Base-by-base conservation (phyloP, 768 basidiomycete genomes). In the Boletus pseudopeckii region DNA sequence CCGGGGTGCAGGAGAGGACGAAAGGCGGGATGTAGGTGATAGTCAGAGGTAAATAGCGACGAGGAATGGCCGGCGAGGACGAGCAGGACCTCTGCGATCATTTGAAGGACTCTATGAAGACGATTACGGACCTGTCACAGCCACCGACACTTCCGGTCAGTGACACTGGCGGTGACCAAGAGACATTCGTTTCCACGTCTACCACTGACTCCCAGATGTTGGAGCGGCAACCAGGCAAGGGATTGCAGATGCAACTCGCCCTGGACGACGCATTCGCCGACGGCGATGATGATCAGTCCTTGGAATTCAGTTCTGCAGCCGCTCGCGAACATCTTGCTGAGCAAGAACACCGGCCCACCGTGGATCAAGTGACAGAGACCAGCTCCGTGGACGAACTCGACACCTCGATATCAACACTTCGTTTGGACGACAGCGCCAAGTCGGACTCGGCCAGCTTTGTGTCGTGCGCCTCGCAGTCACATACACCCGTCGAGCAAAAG, bases 71-170 rank as follows among this genome's bases (percentile, higher is more conserved):
- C 94, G 3, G 89, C 85, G 45, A 97, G 84, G 49, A 94, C 77
- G 53, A 94, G 82, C 42, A 96, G 80, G 51, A 95, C 75, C 72
- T 96, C 94, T 61, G 92, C 86, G 58, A 95, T 90, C 93, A 95
- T 93, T 55, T 50, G 40, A 42, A 48, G 39, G 6, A 15, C 41
- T 24, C 22, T 22, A 15, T 20, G 41, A 28, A 9, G 30, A 32
- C 30, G n/a, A n/a, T n/a, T n/a, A n/a, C n/a, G n/a, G n/a, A n/a
- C 2, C 15, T 3, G 7, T 22, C 52, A 54, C 47, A 50, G 61
- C 55, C 59, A 62, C 59, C 24, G 9, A 10, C 10, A n/a, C 30
- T 14, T 26, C 10, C 6, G 42, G 42, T 8, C 32, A 2, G 2
- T 45, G 9, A 26, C 24, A n/a, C n/a, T n/a, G n/a, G n/a, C 20